Conservation (phyloP, 306 rosid genomes). For the Sophora flavescens region DNA sequence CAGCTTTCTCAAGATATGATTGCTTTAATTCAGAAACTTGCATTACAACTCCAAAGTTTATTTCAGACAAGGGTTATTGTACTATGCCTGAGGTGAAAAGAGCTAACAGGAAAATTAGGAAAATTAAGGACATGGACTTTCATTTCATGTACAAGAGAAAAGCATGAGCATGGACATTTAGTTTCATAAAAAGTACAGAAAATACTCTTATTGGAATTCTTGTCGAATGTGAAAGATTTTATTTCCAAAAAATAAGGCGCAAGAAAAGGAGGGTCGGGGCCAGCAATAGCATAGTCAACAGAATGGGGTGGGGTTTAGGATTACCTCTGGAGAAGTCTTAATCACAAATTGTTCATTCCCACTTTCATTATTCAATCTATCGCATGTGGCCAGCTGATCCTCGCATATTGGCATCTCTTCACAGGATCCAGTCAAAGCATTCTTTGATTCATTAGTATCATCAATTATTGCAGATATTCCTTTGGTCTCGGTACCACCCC, state of each 20-base stretch:
- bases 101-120: constrained; percentile 15
- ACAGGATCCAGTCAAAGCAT: constrained; percentile 44
- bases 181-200: constrained; percentile 7
- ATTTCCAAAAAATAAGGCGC: neutral
- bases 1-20: neutral
- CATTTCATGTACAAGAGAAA: constrained; percentile 7
- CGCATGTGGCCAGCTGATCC: constrained; percentile 50
- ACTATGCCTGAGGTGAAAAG: neutral
- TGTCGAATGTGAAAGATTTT: constrained; percentile 16
- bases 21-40: constrained; percentile 7
- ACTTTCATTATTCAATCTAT: constrained; percentile 55
- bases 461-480: constrained; percentile 68
- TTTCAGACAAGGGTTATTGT: neutral
- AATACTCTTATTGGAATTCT: constrained; percentile 8
- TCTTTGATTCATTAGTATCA: constrained; percentile 49
- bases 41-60: neutral
- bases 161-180: neutral
- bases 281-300: neutral
- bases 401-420: constrained; percentile 51
- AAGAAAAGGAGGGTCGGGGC: neutral
- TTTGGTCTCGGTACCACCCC: constrained; percentile 64
- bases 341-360: constrained; percentile 51
- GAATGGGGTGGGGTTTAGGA: neutral
- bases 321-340: constrained; percentile 76
- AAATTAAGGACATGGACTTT: constrained; percentile 14